A percentile compares a stretch with the other conserved stretches of the same genome.
phyloP scores from a whole-genome alignment of 257 asterid species.

The Solanum medicagineum region DNA sequence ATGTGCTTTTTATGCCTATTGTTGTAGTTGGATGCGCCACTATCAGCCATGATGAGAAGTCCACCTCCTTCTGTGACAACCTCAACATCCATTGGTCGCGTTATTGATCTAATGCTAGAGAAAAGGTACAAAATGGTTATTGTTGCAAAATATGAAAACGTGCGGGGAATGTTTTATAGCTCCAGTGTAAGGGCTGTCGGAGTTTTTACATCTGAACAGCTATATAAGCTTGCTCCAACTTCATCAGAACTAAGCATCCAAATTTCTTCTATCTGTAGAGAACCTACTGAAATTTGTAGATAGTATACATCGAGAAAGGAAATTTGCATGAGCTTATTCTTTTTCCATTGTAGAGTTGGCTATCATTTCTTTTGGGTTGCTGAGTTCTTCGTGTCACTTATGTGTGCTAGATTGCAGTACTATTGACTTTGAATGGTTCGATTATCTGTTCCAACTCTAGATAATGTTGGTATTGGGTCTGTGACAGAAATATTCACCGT shows the following conservation, averaged over 20 bases:
- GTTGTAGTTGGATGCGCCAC: conserved; percentile 51
- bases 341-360: not conserved
- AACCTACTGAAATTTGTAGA: conserved; percentile 18
- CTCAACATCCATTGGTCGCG: conserved; percentile 3
- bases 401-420: not conserved
- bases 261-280: conserved; percentile 14
- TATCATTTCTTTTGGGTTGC: not conserved
- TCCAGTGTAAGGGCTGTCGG: conserved; percentile 45
- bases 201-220: conserved; percentile 33
- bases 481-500: not conserved
- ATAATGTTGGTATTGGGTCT: not conserved
- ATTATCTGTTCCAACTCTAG: not conserved
- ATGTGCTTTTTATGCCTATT: not conserved
- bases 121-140: conserved; percentile 1
- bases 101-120: conserved; percentile 2
- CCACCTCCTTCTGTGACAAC: conserved; percentile 4
- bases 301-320: not conserved
- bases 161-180: conserved; percentile 12
- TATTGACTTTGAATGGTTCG: not conserved
- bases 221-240: conserved; percentile 25
- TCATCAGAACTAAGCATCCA: conserved; percentile 12
- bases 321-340: not conserved
- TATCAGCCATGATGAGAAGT: conserved; percentile 22
- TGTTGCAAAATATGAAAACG: not conserved
- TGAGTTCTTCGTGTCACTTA: not conserved